Base-by-base conservation (phyloP, 768 basidiomycete genomes). In the Clitopilus passeckerianus region DNA sequence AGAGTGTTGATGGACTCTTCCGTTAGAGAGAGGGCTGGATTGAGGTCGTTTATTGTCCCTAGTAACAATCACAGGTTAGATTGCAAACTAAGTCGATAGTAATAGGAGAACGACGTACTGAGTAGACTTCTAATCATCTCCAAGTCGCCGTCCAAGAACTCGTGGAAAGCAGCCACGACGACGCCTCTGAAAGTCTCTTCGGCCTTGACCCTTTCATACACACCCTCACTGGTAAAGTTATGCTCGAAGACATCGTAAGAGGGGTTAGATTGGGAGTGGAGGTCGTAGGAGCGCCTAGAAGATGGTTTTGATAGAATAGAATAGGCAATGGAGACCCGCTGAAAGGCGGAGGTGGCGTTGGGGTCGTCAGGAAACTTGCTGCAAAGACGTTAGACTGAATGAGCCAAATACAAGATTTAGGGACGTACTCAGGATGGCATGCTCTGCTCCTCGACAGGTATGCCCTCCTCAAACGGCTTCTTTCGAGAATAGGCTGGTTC, bases 71-170 rank as follows among this genome's bases (percentile, higher is more conserved):
- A 50, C 23, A 22, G 5, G 46, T 50, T 9, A 58, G 33, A 57
- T 1, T 56, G 46, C 55, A 50, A 35, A 8, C 30, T 43, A 35
- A 33, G 27, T 30, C 27, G 27, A 30, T 4, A 30, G 3, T 30
- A 59, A 53, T 16, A 53, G 18, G n/a, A 15, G n/a, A 55, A 34
- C 14, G 5, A 77, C 88, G 56, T 64, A 90, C 90, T 84, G 23
- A 94, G 80, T 20, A 93, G 71, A 0, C 84, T 84, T 58, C 89
- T 82, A 67, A 93, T 86, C 69, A 92, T 84, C 68, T 93, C 90
- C n/a, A 94, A 75, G 71, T 94, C 92, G 6, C 92, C 93, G 57
- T 93, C 89, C 50, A 94, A 71, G 63, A 93, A 90, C 66, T 95
- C 93, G 60, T 84, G 86, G 68, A 93, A 84, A 10, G 92, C 86